These are phyloP conservation scores for Pythium angustatum DNA, from an alignment of 352 stramenopile genomes.

Conservation along the genomic window DNA sequence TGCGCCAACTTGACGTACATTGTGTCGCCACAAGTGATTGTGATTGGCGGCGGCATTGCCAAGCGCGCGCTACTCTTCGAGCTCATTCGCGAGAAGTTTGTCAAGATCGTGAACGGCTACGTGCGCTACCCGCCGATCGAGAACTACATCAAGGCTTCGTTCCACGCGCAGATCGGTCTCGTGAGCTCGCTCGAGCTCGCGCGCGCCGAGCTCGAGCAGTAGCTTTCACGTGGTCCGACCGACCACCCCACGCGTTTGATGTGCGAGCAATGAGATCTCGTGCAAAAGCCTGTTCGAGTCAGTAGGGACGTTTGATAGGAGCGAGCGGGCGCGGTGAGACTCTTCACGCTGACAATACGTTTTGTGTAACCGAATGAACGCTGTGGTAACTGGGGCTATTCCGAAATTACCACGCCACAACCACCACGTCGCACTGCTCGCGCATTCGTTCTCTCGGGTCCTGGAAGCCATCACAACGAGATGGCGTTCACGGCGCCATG, in stretches of 20 bases:
- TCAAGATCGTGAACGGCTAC: conserved; percentile 77
- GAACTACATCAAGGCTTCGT: conserved; percentile 81
- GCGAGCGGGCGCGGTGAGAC: neutral
- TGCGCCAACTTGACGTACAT: conserved; percentile 94
- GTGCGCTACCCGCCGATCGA: conserved; percentile 68
- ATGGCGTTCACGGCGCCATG: conserved; percentile 37
- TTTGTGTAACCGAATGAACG: conserved; percentile 2
- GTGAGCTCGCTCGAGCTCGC: conserved; percentile 83
- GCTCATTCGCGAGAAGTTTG: conserved; percentile 77
- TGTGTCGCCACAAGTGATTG: conserved; percentile 93
- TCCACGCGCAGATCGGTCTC: conserved; percentile 81
- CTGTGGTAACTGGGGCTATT: neutral
- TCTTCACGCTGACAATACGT: conserved; percentile 4
- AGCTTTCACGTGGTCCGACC: neutral
- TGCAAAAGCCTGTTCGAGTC: neutral
- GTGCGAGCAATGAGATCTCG: too few species aligned
- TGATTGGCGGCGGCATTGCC: conserved; percentile 95
- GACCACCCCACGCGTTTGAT: too few species aligned
- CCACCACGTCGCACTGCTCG: too few species aligned
- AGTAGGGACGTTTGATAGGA: conserved; percentile 16
- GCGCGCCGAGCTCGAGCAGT: conserved; percentile 54
- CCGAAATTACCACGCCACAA: too few species aligned
- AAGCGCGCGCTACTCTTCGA: conserved; percentile 88
- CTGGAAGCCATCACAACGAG: neutral
- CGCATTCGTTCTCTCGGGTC: neutral